Evolutionary conservation across 768 basidiomycete genomes (phyloP).

Genomic region (Mycena filopes): DNA sequence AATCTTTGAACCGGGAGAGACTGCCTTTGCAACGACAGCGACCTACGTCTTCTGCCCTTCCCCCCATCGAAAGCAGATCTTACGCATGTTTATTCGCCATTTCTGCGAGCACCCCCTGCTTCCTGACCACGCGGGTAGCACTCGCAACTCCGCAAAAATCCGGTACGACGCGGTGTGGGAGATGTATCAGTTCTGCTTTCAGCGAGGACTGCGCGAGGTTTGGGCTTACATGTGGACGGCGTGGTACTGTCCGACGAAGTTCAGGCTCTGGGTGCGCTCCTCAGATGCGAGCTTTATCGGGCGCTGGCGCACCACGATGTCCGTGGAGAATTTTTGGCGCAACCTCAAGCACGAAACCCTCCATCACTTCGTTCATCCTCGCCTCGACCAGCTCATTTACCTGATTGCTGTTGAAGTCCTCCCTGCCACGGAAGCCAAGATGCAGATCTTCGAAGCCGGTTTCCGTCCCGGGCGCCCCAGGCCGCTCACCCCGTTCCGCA

Average conservation of each 20-base stretch:
- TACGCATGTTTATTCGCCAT: slow-evolving; percentile 39
- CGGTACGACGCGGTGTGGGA: slow-evolving; percentile 36
- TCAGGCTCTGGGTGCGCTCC: slow-evolving; percentile 39
- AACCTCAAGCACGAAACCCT: slow-evolving; percentile 38
- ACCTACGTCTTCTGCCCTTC: slow-evolving; percentile 39
- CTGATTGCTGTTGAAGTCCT: too few species aligned
- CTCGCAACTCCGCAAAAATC: slow-evolving; percentile 30
- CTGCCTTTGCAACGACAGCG: slow-evolving; percentile 13
- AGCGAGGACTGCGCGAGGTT: slow-evolving; percentile 34
- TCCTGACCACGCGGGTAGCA: slow-evolving; percentile 31
- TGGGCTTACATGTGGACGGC: slow-evolving; percentile 40
- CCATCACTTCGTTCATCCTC: slow-evolving; percentile 32
- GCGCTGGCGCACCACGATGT: slow-evolving; percentile 38
- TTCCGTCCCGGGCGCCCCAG: too few species aligned
- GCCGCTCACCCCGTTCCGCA: too few species aligned
- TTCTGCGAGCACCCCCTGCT: slow-evolving; percentile 37
- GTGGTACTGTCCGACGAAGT: slow-evolving; percentile 37
- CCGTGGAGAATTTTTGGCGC: slow-evolving; percentile 38
- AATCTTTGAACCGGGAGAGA: slow-evolving; percentile 35
- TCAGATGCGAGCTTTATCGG: slow-evolving; percentile 18
- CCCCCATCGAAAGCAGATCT: slow-evolving; percentile 35
- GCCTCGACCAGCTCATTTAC: too few species aligned
- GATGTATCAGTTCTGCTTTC: slow-evolving; percentile 39
- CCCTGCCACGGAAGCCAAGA: too few species aligned
- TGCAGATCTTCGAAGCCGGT: too few species aligned